Evolutionary conservation across 441 rosid species (phyloP).

Genomic region (Geranium incanum): DNA sequence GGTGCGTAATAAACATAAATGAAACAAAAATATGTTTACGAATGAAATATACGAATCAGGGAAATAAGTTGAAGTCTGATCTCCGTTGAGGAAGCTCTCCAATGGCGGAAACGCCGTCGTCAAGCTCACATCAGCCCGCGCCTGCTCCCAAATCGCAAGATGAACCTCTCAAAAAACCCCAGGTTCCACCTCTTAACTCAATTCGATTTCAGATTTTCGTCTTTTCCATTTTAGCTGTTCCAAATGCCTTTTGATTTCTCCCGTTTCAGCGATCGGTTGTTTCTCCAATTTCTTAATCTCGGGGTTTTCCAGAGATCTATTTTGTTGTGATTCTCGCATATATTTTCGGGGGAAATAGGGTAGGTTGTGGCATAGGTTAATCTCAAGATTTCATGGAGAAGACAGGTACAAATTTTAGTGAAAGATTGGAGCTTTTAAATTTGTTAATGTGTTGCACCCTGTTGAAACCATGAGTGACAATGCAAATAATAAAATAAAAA

Average conservation of each 20-base stretch:
- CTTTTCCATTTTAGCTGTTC: neutral
- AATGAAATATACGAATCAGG: neutral
- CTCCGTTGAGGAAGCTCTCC: neutral
- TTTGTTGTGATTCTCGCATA: neutral
- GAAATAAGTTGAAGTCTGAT: neutral
- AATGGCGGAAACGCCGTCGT: constrained; percentile 4
- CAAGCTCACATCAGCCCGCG: neutral
- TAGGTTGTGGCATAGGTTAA: neutral
- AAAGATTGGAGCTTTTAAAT: neutral
- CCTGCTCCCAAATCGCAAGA: neutral
- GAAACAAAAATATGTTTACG: neutral
- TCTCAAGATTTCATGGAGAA: neutral
- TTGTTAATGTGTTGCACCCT: neutral
- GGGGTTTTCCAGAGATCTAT: neutral
- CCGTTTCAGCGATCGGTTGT: neutral
- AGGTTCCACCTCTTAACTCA: neutral
- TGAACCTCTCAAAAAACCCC: constrained; percentile 4
- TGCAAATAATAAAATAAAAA: neutral
- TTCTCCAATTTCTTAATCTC: neutral
- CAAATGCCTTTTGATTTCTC: neutral
- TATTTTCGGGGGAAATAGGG: neutral
- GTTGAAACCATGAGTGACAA: neutral
- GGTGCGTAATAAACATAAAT: neutral
- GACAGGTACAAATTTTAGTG: neutral
- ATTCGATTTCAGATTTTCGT: neutral